Evolutionary conservation across 2,329 filamentous ascomycete genomes (phyloP), one percentile per base, ranked within the genome.

Genomic region (Trichoderma hamatum): DNA sequence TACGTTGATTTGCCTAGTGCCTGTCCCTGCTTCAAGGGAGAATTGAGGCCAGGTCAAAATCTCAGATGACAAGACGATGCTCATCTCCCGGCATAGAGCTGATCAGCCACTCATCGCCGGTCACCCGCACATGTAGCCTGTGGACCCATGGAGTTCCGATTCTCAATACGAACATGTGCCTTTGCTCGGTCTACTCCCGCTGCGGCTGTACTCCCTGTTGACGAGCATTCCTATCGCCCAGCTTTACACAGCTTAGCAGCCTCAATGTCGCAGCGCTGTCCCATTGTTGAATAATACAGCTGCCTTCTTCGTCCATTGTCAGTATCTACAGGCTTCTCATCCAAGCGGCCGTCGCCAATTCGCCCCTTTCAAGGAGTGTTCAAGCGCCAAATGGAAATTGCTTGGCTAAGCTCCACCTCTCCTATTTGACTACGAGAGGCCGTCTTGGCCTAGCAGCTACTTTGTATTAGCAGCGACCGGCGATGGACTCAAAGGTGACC

Each of bases 401-500:
- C 67, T 70, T 61, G 58, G 46, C 60, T n/a, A 14, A 63, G 70
- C 39, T 72, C 73, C 72, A 74, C 72, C 43, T 67, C 59, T 67
- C 71, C 70, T 69, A 69, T 71, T 65, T 56, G 52, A 43, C 60
- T 32, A 51, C 16, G 68, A 55, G 51, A 69, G 63, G 67, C 52
- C 52, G 67, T 55, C 67, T 65, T 54, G 67, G 62, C 62, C 63
- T 60, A 60, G 67, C 54, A 65, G 49, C 67, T 36, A 58, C 30
- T n/a, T 58, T 46, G 36, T 59, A 58, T 43, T 39, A 56, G 60
- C 34, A 64, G 58, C 67, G 32, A 19, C 62, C 43, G 58, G 58
- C 24, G 55, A 67, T 61, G 69, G 70, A 71, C 71, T 73, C 71
- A 75, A 73, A 75, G 75, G 72, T 73, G 73, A 70, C 70, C 70